Percentiles rank a stretch among this genome's conserved stretches.
Evolutionary conservation across 495 filamentous ascomycete species (phyloP).

Genomic region (Xylaria grammica): DNA sequence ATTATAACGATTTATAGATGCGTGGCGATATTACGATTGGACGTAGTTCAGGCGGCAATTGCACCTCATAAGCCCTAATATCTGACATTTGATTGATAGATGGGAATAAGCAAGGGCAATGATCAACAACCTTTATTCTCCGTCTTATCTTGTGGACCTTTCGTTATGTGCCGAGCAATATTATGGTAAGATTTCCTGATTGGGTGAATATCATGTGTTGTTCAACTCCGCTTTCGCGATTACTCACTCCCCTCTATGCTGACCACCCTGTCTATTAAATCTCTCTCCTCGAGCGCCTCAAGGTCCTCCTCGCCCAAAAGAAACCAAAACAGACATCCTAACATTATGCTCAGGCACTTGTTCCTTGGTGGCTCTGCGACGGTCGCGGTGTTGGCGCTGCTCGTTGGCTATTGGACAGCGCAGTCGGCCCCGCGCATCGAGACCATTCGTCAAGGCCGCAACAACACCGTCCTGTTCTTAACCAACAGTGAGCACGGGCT

Average conservation of each 20-base stretch:
- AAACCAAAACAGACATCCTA: neutral
- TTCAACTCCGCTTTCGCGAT: conserved; percentile 1
- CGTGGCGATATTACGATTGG: too few relatives aligned
- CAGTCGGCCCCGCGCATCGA: neutral
- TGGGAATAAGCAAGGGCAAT: too few relatives aligned
- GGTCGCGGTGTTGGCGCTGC: conserved; percentile 13
- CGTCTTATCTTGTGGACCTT: neutral
- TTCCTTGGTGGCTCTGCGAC: neutral
- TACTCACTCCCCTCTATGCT: too few relatives aligned
- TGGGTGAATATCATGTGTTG: neutral
- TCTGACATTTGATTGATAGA: too few relatives aligned
- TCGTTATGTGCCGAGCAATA: too few relatives aligned
- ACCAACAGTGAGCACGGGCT: conserved; percentile 23
- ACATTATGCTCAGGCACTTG: conserved; percentile 8
- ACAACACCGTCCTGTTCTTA: conserved; percentile 25
- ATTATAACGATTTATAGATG: too few relatives aligned
- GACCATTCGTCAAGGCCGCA: conserved; percentile 1
- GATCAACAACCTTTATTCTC: too few relatives aligned
- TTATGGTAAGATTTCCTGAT: neutral
- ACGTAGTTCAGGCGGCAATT: too few relatives aligned
- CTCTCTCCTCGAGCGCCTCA: neutral
- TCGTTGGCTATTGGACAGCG: conserved; percentile 6
- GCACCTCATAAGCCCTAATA: too few relatives aligned
- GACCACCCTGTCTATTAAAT: neutral
- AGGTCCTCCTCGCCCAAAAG: neutral